A percentile compares a stretch with the other conserved stretches of the same genome.
These are phyloP conservation scores for Tritrichomonas musculus DNA, from an alignment of 208 protist genomes.

Conservation along the genomic window DNA sequence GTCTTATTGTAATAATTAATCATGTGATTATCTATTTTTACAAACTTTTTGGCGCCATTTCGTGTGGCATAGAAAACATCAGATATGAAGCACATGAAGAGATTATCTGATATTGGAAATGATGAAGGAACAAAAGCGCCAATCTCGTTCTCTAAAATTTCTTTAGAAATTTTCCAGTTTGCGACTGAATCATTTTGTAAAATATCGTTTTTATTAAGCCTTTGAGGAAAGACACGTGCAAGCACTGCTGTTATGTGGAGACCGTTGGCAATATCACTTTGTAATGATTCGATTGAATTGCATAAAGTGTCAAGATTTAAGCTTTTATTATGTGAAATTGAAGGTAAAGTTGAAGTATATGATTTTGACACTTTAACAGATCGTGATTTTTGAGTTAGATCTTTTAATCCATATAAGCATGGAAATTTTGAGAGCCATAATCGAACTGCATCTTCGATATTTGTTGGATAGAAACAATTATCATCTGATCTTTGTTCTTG, in stretches of 20 bases:
- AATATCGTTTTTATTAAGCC: neutral
- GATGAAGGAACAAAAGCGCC: neutral
- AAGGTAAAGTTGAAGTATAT: neutral
- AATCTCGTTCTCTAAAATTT: neutral
- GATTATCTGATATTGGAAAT: neutral
- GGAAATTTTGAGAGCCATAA: slow-evolving; percentile 26
- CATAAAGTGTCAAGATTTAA: no score
- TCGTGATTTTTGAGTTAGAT: no score
- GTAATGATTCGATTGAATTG: no score
- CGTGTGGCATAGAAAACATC: neutral
- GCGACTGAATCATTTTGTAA: neutral
- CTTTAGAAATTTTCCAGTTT: neutral
- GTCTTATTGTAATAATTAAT: no score
- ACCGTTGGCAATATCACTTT: neutral
- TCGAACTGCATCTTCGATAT: neutral
- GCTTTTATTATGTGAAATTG: neutral
- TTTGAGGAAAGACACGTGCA: neutral
- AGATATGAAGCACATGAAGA: neutral
- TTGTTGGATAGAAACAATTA: no score
- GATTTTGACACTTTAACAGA: no score
- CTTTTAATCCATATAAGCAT: neutral
- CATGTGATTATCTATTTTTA: neutral
- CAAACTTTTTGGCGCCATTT: neutral
- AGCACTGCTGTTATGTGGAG: neutral
- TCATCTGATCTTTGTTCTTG: no score